These are phyloP conservation scores for Aspergillus incahuasiensis DNA, from an alignment of 495 filamentous ascomycete species.

Conservation along the genomic window DNA sequence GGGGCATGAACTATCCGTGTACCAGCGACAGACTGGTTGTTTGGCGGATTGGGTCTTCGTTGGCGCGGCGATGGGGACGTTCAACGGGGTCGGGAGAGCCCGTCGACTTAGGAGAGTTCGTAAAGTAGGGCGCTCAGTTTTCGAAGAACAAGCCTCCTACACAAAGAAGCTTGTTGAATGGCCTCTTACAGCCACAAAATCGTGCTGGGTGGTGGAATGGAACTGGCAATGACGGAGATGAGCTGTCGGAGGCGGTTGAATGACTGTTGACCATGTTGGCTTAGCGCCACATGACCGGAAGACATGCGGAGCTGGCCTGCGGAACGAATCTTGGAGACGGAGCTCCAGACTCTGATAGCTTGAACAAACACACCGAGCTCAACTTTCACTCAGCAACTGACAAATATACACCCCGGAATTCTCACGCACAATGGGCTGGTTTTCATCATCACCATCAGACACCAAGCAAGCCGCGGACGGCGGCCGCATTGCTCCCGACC, in stretches of 20 bases:
- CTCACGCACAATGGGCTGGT: constrained; percentile 40
- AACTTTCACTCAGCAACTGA: neutral
- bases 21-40: neutral
- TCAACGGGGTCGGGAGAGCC: neutral
- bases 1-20: constrained; percentile 54
- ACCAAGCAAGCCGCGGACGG: constrained; percentile 46
- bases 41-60: neutral
- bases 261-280: constrained; percentile 7
- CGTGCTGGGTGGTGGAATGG: neutral
- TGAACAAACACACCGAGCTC: neutral
- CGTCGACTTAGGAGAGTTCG: neutral
- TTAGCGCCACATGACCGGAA: constrained; percentile 21
- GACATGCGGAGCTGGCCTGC: constrained; percentile 14
- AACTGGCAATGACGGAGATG: constrained; percentile 1
- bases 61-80: neutral
- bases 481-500: constrained; percentile 68
- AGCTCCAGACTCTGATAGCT: constrained; percentile 6
- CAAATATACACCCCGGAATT: neutral
- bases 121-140: neutral
- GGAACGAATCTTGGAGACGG: neutral
- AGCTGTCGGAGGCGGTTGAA: neutral
- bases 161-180: neutral
- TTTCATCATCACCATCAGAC: constrained; percentile 42
- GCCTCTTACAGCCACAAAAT: neutral
- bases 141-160: neutral